phyloP scores from a whole-genome alignment of 257 asterid species.

The Capsicum baccatum region DNA sequence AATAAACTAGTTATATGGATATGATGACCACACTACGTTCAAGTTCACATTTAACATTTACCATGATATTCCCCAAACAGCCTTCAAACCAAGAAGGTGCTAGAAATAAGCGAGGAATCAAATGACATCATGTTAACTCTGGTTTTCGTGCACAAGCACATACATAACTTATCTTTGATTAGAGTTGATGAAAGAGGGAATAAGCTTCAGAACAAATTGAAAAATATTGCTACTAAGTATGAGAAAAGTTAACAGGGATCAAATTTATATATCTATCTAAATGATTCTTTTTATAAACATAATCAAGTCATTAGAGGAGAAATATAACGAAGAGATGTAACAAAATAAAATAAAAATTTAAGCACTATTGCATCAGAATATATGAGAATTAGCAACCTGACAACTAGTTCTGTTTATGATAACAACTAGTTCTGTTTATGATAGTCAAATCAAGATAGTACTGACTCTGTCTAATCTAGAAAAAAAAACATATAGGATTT shows the following conservation, averaged over 20 bases:
- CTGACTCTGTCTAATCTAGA: constrained; percentile 15
- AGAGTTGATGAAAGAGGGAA: constrained; percentile 1
- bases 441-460: neutral
- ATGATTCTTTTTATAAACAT: neutral
- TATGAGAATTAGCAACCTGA: neutral
- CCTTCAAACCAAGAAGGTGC: neutral
- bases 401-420: neutral
- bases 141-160: neutral
- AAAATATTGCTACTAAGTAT: neutral
- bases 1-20: constrained; percentile 18
- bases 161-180: neutral
- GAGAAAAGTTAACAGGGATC: neutral
- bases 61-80: neutral
- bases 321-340: neutral
- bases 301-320: neutral
- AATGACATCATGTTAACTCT: neutral
- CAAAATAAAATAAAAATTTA: neutral
- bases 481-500: neutral
- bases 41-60: constrained; percentile 21
- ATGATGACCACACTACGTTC: neutral
- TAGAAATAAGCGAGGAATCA: neutral
- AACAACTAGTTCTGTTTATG: neutral
- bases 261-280: constrained; percentile 7
- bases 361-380: constrained; percentile 10
- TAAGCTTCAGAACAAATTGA: constrained; percentile 5